Conservation (phyloP, 2,329 filamentous ascomycete genomes). For the Fusarium goolgardi region DNA sequence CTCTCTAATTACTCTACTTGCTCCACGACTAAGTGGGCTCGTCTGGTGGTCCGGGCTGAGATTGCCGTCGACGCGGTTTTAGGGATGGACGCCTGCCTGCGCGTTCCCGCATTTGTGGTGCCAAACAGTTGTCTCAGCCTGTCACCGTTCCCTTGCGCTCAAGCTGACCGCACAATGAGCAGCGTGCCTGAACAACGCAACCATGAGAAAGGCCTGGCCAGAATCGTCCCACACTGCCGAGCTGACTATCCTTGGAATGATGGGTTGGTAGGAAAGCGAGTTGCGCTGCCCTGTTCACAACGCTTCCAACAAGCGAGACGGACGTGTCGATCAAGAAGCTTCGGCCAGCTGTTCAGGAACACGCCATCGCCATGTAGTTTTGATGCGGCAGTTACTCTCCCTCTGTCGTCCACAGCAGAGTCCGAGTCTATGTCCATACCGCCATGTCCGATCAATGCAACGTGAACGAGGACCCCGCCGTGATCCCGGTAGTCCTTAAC, state of each 20-base stretch:
- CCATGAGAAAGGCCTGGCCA: conserved; percentile 24
- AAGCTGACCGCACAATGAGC: conserved; percentile 19
- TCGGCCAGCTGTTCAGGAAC: conserved; percentile 37
- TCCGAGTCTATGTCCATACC: not conserved
- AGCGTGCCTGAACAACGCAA: conserved; percentile 17
- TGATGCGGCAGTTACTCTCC: not conserved
- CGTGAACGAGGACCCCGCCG: conserved; percentile 14
- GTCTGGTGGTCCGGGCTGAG: conserved; percentile 44
- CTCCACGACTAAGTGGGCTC: conserved; percentile 32
- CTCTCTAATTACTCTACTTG: conserved; percentile 30
- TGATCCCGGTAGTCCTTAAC: conserved; percentile 26
- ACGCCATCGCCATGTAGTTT: conserved; percentile 21
- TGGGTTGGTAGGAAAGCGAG: conserved; percentile 6
- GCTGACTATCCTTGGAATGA: not conserved
- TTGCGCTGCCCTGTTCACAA: conserved; percentile 24
- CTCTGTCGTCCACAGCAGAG: not conserved
- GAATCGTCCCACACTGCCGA: conserved; percentile 14
- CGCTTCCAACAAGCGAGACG: conserved; percentile 33
- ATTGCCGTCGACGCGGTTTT: conserved; percentile 47
- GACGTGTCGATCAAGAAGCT: conserved; percentile 39
- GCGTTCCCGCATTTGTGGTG: conserved; percentile 40
- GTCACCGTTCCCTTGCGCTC: conserved; percentile 42
- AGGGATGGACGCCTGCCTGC: conserved; percentile 38
- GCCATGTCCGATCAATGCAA: conserved; percentile 18
- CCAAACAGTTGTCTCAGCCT: conserved; percentile 44